Conservation (phyloP, 306 rosid genomes). For the Elaeagnus macrophylla region DNA sequence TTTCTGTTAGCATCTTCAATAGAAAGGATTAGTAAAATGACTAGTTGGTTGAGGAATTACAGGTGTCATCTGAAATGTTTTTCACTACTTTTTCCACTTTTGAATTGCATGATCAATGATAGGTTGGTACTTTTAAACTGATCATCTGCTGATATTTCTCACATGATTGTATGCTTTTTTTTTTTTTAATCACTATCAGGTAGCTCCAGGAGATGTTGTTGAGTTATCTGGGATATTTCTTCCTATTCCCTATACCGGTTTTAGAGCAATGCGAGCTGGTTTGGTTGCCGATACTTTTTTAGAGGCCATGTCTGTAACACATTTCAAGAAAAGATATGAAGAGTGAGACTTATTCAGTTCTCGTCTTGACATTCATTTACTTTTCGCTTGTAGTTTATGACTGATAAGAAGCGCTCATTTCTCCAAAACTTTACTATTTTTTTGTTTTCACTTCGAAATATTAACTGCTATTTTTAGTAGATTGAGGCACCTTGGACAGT, state of each 20-base stretch:
- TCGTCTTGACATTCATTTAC: not conserved
- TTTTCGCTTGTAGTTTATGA: not conserved
- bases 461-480: not conserved
- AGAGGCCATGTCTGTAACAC: slow-evolving; percentile 93
- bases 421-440: not conserved
- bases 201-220: slow-evolving; percentile 92
- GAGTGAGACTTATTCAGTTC: slow-evolving; percentile 51
- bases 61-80: too few species aligned
- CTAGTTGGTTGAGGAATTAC: too few species aligned
- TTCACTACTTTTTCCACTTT: too few species aligned
- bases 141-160: slow-evolving; percentile 13
- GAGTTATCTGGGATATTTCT: slow-evolving; percentile 95
- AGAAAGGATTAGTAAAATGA: too few species aligned
- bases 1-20: too few species aligned
- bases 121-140: slow-evolving; percentile 3
- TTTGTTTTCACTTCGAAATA: not conserved
- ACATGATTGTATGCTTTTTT: not conserved
- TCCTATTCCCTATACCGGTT: slow-evolving; percentile 88
- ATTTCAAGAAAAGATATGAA: slow-evolving; percentile 92
- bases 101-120: too few species aligned
- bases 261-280: slow-evolving; percentile 96
- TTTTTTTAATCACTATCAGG: slow-evolving; percentile 39
- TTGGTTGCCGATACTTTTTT: slow-evolving; percentile 92
- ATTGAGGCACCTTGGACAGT: slow-evolving; percentile 2
- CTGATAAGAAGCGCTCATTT: slow-evolving; percentile 2